Conservation (phyloP, 2,329 filamentous ascomycete species). For the Didymella keratinophila region DNA sequence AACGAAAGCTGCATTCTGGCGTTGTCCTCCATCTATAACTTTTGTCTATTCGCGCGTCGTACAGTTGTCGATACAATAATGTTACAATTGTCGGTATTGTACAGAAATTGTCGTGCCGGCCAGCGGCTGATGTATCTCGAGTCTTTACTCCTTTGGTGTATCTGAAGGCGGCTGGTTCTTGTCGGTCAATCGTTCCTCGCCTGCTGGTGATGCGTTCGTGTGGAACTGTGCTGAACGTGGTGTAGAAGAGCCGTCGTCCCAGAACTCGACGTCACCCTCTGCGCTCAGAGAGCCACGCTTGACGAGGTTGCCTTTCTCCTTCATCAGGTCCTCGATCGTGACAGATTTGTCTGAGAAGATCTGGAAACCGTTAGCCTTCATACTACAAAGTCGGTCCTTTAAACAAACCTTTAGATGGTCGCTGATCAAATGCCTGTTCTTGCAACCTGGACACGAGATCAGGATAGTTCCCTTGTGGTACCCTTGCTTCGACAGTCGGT, state of each 20-base stretch:
- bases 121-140: constrained; percentile 3
- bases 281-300: constrained; percentile 75
- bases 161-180: constrained; percentile 25
- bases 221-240: constrained; percentile 47
- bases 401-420: constrained; percentile 75
- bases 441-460: constrained; percentile 86
- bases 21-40: background rate
- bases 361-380: constrained; percentile 37
- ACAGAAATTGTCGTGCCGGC: constrained; percentile 18
- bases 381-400: too few relatives aligned
- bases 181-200: constrained; percentile 33
- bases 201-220: constrained; percentile 37
- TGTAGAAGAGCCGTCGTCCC: constrained; percentile 71
- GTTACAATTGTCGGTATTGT: constrained; percentile 18
- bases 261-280: constrained; percentile 91
- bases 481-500: constrained; percentile 89
- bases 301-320: constrained; percentile 75
- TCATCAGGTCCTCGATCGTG: constrained; percentile 80
- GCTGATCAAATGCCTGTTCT: constrained; percentile 87
- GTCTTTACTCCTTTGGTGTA: constrained; percentile 24
- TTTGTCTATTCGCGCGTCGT: constrained; percentile 11
- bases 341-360: constrained; percentile 76
- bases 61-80: constrained; percentile 10
- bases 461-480: constrained; percentile 91
- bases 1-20: background rate